Evolutionary conservation across 768 basidiomycete genomes (phyloP), one percentile per base, ranked within the genome.

Genomic region (Kwoniella europaea): DNA sequence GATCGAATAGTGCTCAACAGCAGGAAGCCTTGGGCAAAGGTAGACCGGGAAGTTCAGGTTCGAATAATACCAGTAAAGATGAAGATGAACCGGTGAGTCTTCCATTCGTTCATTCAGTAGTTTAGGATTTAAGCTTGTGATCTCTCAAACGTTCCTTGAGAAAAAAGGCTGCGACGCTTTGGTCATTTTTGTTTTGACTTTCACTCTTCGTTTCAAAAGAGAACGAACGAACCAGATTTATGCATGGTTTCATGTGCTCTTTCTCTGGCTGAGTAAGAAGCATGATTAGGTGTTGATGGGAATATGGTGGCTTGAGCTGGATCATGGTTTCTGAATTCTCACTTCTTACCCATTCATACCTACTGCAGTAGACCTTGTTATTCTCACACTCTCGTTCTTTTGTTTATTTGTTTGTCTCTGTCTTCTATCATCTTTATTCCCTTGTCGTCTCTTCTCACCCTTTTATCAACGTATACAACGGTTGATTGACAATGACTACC

Each of bases 21-120:
- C 71, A 72, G 67, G 62, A 69, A 58, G 71, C 60, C 18, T 35
- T 72, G 7, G 71, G 67, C 6, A 72, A 58, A 42, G 71, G 71
- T 42, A 64, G 65, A 67, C 72, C 72, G 20, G 65, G 56, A 58
- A 27, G 22, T 20, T 61, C 42, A 43, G 7, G 41, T n/a, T 61
- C 42, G 7, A 9, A 43, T 27, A 13, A 58, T 50, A 50, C 46
- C n/a, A 10, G 29, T 42, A 42, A 43, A 35, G 35, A 43, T 24
- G 43, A 60, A 6, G 24, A 42, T 55, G 64, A 57, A 55, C 35
- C 6, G 27, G 64, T 65, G 24, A 56, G 64, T 65, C 7, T 24
- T 22, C 50, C 44, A 20, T 52, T 41, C 41, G 18, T 4, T 44
- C 29, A 29, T 59, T 61, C 29, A 43, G 59, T 50, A 42, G 15